Percentiles rank a stretch among this genome's conserved stretches.
These are phyloP conservation scores for Gossypium armourianum DNA, from an alignment of 441 rosid genomes.

Conservation along the genomic window DNA sequence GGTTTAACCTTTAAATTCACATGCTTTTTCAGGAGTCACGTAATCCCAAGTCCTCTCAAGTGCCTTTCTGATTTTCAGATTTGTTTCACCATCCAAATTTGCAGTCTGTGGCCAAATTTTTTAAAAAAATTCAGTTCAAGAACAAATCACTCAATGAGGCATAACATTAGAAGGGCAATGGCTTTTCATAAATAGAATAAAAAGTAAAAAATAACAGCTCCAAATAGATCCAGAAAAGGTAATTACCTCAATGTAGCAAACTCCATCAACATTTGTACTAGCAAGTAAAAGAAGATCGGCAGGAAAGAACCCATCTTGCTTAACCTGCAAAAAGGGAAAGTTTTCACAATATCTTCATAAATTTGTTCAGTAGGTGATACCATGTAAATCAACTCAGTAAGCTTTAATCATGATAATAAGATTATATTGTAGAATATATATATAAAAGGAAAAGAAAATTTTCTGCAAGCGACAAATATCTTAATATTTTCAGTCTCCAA, in stretches of 20 bases:
- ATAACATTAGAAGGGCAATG: slow-evolving; percentile 2
- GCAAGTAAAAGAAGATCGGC: slow-evolving; percentile 89
- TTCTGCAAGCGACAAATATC: slow-evolving; percentile 1
- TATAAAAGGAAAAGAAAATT: not conserved
- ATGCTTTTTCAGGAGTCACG: slow-evolving; percentile 68
- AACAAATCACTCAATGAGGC: not conserved
- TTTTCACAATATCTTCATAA: not conserved
- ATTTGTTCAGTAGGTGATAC: not conserved
- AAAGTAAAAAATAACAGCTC: not conserved
- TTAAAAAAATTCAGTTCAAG: not conserved
- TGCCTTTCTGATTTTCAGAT: slow-evolving; percentile 93
- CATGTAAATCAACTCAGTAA: not conserved
- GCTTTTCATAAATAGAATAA: not conserved
- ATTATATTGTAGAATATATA: not conserved
- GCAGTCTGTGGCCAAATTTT: slow-evolving; percentile 57
- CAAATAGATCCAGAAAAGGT: not conserved
- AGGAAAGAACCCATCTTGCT: slow-evolving; percentile 83
- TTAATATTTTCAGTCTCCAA: not conserved
- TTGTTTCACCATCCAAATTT: slow-evolving; percentile 97
- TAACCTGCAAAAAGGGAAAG: slow-evolving; percentile 51
- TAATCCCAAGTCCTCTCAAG: slow-evolving; percentile 98
- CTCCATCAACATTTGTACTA: slow-evolving; percentile 81
- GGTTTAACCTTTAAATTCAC: slow-evolving; percentile 71
- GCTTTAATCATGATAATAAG: not conserved
- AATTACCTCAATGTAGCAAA: slow-evolving; percentile 87